Conservation (phyloP, 345 rosid genomes). For the thale cress (Arabidopsis thaliana) region DNA sequence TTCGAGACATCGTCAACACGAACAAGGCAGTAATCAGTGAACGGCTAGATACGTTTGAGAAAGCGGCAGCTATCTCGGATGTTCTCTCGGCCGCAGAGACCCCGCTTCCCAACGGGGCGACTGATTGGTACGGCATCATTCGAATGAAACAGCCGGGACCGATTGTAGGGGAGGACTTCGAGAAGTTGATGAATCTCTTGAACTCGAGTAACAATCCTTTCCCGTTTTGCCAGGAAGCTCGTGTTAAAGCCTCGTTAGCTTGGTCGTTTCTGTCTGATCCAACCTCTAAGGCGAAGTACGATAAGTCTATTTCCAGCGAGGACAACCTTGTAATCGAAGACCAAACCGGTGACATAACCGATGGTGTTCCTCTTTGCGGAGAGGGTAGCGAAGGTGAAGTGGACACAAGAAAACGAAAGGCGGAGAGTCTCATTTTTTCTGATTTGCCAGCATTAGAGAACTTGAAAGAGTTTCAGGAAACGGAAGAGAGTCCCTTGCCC, state of each 20-base stretch:
- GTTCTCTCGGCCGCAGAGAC: neutral
- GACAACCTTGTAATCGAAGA: no score
- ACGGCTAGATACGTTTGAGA: neutral
- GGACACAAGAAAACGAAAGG: neutral
- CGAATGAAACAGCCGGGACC: neutral
- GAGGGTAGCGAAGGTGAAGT: neutral
- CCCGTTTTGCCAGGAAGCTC: neutral
- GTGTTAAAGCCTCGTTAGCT: neutral
- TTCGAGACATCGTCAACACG: neutral
- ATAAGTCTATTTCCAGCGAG: no score
- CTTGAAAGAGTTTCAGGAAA: neutral
- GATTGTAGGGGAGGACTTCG: neutral
- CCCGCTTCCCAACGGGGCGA: neutral
- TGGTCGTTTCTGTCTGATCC: neutral
- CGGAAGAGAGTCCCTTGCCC: neutral
- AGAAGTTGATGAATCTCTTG: neutral
- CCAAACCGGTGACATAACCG: neutral
- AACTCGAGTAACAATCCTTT: neutral
- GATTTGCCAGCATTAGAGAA: neutral
- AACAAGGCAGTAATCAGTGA: no score
- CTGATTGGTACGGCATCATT: neutral
- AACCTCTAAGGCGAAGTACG: no score
- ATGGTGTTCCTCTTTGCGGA: neutral
- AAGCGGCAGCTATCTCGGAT: neutral
- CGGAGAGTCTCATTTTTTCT: neutral